Evolutionary conservation across 2,329 filamentous ascomycete genomes (phyloP), one percentile per base, ranked within the genome.

Genomic region (Verticillium albo-atrum): DNA sequence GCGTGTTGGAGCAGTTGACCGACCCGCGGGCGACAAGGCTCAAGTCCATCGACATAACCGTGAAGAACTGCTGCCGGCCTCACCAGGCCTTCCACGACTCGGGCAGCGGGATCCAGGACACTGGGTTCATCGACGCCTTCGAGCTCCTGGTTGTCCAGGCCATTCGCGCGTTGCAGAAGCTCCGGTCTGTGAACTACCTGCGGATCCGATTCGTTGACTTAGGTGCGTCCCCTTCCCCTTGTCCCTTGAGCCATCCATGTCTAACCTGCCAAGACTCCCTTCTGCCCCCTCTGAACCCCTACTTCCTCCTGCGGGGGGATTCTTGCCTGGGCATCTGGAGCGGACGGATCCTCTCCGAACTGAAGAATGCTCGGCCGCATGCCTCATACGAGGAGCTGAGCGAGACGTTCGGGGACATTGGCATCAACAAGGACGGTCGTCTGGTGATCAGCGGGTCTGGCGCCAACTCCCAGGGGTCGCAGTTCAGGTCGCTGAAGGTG

Each of bases 141-240:
- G 89, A 91, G 72, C 79, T 81, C 60, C 76, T 92, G 12, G 86
- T 92, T 3, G 64, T 90, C 3, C 80, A 84, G 1, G 87, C 83
- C 1, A 83, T 90, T 32, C 79, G 81, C 54, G 81, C 86, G 3
- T 72, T 92, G 53, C 79, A 80, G 15, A 79, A 77, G 30, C 80
- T 90, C 54, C 79, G 81, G 57, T 75, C 78, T n/a, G 72, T 92
- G 32, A 76, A 85, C 52, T 85, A 86, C 70, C 71, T 92, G 63
- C 81, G 89, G 60, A 90, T 92, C 67, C 85, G 89, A 58, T 92
- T 90, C 67, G 87, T 92, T 57, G 89, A 92, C 71, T 78, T 92
- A 6, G 80, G 85, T 87, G 78, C 65, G 78, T 71, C 30, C 20
- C 51, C 15, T 35, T 37, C 20, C 35, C 20, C 14, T 3, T 20